Conservation (phyloP, 805 yeast genomes). For the Candida nitratophila region DNA sequence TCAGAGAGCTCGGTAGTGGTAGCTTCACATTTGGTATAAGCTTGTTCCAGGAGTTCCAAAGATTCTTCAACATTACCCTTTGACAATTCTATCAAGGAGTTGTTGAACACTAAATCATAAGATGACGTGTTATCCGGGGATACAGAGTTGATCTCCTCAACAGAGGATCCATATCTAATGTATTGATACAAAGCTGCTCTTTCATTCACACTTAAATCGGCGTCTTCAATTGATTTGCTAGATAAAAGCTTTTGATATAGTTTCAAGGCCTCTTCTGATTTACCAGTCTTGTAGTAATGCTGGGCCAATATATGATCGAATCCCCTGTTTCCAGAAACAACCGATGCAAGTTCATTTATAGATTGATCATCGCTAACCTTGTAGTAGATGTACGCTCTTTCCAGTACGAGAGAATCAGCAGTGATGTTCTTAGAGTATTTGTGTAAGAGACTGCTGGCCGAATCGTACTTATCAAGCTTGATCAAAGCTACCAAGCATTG, state of each 20-base stretch:
- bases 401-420: slow-evolving; percentile 34
- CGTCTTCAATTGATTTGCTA: slow-evolving; percentile 32
- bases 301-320: slow-evolving; percentile 46
- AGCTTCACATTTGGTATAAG: slow-evolving; percentile 33
- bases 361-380: slow-evolving; percentile 32
- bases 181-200: slow-evolving; percentile 58
- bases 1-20: slow-evolving; percentile 33
- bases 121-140: slow-evolving; percentile 17
- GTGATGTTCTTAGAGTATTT: slow-evolving; percentile 14
- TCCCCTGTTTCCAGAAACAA: slow-evolving; percentile 25
- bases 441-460: slow-evolving; percentile 38
- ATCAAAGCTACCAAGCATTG: slow-evolving; percentile 51
- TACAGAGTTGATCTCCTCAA: background rate
- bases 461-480: slow-evolving; percentile 47
- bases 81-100: slow-evolving; percentile 42
- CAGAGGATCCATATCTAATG: slow-evolving; percentile 6
- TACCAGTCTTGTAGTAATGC: slow-evolving; percentile 41
- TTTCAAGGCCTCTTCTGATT: slow-evolving; percentile 35
- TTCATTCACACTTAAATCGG: slow-evolving; percentile 58
- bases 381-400: slow-evolving; percentile 54
- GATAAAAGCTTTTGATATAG: slow-evolving; percentile 37
- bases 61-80: slow-evolving; percentile 33
- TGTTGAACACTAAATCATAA: slow-evolving; percentile 58
- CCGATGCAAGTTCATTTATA: slow-evolving; percentile 12
- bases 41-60: slow-evolving; percentile 35